These are phyloP conservation scores for Chlorencoelia australis DNA, from an alignment of 2,329 filamentous ascomycete genomes.

Conservation along the genomic window DNA sequence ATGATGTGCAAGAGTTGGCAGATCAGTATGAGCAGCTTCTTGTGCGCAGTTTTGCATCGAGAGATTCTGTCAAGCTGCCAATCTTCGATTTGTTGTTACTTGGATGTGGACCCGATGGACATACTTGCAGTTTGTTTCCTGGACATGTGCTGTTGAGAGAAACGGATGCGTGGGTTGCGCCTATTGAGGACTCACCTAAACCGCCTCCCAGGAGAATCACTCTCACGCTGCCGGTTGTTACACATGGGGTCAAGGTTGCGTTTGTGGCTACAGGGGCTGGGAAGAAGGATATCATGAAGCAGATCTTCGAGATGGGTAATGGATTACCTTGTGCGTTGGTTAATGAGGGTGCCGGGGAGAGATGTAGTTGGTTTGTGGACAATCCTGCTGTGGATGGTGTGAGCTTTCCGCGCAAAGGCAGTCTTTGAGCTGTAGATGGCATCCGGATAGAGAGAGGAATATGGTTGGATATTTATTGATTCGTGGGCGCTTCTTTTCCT, in stretches of 20 bases:
- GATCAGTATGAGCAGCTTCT: constrained; percentile 88
- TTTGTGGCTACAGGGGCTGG: constrained; percentile 84
- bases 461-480: too few species aligned
- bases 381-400: constrained; percentile 77
- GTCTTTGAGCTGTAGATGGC: constrained; percentile 36
- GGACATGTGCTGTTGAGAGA: constrained; percentile 80
- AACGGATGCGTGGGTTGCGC: constrained; percentile 80
- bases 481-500: too few species aligned
- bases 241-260: constrained; percentile 73
- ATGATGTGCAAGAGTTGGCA: constrained; percentile 83
- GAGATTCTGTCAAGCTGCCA: constrained; percentile 88
- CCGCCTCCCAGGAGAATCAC: constrained; percentile 86
- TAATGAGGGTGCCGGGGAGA: constrained; percentile 73
- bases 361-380: constrained; percentile 94
- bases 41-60: constrained; percentile 75
- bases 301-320: constrained; percentile 72
- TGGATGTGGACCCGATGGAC: constrained; percentile 89
- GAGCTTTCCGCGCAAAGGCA: constrained; percentile 66
- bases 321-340: constrained; percentile 79
- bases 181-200: constrained; percentile 90
- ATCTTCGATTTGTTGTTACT: constrained; percentile 92
- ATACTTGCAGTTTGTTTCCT: constrained; percentile 95
- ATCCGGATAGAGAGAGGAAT: not conserved
- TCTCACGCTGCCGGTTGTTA: constrained; percentile 81
- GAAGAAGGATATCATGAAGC: constrained; percentile 87